These are phyloP conservation scores for Skeletonema marinoi DNA, from an alignment of 108 stramenopile genomes.

Conservation along the genomic window DNA sequence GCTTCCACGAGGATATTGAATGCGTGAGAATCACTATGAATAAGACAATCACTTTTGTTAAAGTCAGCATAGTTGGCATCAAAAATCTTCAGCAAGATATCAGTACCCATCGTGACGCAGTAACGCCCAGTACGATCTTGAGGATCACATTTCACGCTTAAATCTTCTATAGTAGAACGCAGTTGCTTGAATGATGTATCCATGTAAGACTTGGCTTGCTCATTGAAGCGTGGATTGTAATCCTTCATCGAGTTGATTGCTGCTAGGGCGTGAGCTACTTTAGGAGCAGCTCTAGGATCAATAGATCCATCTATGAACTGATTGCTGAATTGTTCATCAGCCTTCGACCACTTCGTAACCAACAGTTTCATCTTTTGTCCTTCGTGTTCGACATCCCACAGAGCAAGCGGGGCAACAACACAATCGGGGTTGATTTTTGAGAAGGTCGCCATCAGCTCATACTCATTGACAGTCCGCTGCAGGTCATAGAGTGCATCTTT, in stretches of 20 bases:
- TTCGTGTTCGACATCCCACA: slow-evolving; percentile 34
- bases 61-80: slow-evolving; percentile 19
- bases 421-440: slow-evolving; percentile 18
- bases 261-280: slow-evolving; percentile 51
- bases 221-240: slow-evolving; percentile 50
- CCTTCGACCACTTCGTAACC: slow-evolving; percentile 53
- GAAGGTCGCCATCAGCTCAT: slow-evolving; percentile 26
- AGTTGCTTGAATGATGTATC: slow-evolving; percentile 6
- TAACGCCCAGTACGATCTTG: slow-evolving; percentile 28
- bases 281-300: slow-evolving; percentile 48
- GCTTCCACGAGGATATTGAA: slow-evolving; percentile 68
- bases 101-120: slow-evolving; percentile 8
- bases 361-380: slow-evolving; percentile 53
- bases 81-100: slow-evolving; percentile 19
- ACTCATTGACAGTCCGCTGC: slow-evolving; percentile 38
- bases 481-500: slow-evolving; percentile 18
- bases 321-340: slow-evolving; percentile 48
- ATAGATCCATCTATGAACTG: slow-evolving; percentile 58
- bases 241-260: slow-evolving; percentile 36
- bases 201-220: slow-evolving; percentile 25
- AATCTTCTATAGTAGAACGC: slow-evolving; percentile 2
- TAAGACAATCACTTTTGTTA: slow-evolving; percentile 31
- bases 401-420: slow-evolving; percentile 32
- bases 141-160: background rate
- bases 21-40: slow-evolving; percentile 56